A percentile compares a stretch with the other conserved stretches of the same genome.
Evolutionary conservation across 2,329 filamentous ascomycete genomes (phyloP).

Genomic region (Monosporascus cannonballus): DNA sequence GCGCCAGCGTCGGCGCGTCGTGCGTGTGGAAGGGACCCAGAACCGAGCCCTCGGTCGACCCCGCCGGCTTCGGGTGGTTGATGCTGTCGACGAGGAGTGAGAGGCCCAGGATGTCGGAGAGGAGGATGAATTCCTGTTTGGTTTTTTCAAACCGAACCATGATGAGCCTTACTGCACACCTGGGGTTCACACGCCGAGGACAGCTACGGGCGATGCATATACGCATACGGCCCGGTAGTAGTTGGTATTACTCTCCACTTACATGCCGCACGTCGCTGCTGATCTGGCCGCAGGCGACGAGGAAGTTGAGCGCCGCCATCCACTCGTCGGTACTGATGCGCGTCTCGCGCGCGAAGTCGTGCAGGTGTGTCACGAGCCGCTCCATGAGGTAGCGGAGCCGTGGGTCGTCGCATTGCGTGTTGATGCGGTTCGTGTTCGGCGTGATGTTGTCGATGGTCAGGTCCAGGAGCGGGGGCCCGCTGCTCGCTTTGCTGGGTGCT

Average conservation of each 20-base stretch:
- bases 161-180: no score
- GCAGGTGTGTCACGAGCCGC: conserved; percentile 68
- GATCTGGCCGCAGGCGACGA: conserved; percentile 67
- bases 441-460: conserved; percentile 77
- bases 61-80: conserved; percentile 71
- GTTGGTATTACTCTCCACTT: conserved; percentile 16
- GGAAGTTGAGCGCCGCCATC: conserved; percentile 67
- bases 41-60: conserved; percentile 70
- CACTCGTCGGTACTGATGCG: conserved; percentile 71
- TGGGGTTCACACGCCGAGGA: no score
- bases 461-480: conserved; percentile 52
- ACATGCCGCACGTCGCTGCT: conserved; percentile 69
- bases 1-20: conserved; percentile 53
- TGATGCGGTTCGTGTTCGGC: conserved; percentile 67
- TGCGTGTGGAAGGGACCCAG: conserved; percentile 81
- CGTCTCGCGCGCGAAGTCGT: conserved; percentile 78
- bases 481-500: conserved; percentile 4
- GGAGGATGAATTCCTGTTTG: conserved; percentile 68
- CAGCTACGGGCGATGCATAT: no score
- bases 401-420: conserved; percentile 59
- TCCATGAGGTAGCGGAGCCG: conserved; percentile 68
- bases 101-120: conserved; percentile 73
- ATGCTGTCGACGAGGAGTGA: conserved; percentile 77
- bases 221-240: no score
- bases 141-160: background rate